These are phyloP conservation scores for Verticillium albo-atrum DNA, from an alignment of 2,329 filamentous ascomycete species.

Conservation along the genomic window DNA sequence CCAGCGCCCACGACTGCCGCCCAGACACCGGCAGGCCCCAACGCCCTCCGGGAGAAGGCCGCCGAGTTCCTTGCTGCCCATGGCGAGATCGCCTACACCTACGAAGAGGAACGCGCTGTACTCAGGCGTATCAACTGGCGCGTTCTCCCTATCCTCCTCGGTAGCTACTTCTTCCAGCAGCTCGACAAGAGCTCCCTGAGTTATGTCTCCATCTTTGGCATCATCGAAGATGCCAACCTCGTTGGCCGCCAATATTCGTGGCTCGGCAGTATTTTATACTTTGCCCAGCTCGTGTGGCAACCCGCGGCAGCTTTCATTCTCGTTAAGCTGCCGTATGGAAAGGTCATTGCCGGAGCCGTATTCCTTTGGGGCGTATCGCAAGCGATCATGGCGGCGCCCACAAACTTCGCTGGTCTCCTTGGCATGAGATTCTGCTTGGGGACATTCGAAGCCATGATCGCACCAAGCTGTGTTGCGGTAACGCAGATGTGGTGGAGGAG, in stretches of 20 bases:
- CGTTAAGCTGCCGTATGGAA: conserved; percentile 39
- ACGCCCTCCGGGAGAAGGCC: conserved; percentile 30
- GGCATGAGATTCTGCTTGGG: conserved; percentile 16
- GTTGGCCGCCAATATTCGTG: conserved; percentile 52
- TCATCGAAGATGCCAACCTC: conserved; percentile 44
- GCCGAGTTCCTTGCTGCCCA: conserved; percentile 38
- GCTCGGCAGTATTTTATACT: conserved; percentile 51
- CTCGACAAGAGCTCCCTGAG: conserved; percentile 43
- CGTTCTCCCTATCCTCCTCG: conserved; percentile 45
- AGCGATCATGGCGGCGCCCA: conserved; percentile 21
- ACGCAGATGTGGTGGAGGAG: conserved; percentile 43
- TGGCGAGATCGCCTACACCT: conserved; percentile 33
- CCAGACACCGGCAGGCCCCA: not conserved
- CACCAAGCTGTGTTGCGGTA: conserved; percentile 41
- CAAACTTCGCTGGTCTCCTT: conserved; percentile 13
- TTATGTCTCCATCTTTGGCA: conserved; percentile 52
- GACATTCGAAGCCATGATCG: conserved; percentile 14
- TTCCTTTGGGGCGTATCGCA: conserved; percentile 35
- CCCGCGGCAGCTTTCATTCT: conserved; percentile 57
- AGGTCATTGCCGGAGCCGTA: not conserved
- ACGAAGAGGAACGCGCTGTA: conserved; percentile 43
- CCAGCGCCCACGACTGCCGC: conserved; percentile 3
- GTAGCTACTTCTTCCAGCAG: conserved; percentile 55
- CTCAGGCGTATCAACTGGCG: conserved; percentile 43
- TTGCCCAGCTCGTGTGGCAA: conserved; percentile 58